A percentile compares a stretch with the other conserved stretches of the same genome.
Conservation (phyloP, 148 eudicot genomes). For the Nepenthes gracilis region DNA sequence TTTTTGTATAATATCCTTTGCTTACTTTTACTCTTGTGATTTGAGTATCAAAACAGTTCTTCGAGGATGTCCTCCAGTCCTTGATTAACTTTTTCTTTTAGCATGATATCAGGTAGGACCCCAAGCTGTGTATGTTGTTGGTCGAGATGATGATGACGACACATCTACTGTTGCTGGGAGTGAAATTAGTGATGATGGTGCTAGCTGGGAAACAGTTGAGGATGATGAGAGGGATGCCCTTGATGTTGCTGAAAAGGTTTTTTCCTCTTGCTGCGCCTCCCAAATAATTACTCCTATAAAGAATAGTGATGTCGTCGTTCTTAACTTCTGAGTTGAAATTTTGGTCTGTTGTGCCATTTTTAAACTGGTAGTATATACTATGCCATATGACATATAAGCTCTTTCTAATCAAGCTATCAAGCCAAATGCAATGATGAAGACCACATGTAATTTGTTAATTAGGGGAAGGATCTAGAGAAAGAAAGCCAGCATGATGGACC, state of each 20-base stretch:
- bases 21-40: not conserved
- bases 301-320: too few relatives aligned
- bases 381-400: too few relatives aligned
- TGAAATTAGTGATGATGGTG: conserved; percentile 75
- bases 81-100: conserved; percentile 18
- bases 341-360: too few relatives aligned
- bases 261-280: not conserved
- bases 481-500: too few relatives aligned
- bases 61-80: conserved; percentile 3
- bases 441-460: too few relatives aligned
- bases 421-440: too few relatives aligned
- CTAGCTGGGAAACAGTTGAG: conserved; percentile 98
- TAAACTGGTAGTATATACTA: too few relatives aligned
- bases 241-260: conserved; percentile 44
- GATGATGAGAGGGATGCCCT: conserved; percentile 60
- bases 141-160: conserved; percentile 88
- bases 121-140: conserved; percentile 98
- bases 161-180: conserved; percentile 76
- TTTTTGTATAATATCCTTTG: not conserved
- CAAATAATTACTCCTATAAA: not conserved
- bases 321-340: too few relatives aligned
- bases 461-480: too few relatives aligned
- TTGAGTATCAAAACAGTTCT: not conserved
- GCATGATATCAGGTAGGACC: conserved; percentile 82
- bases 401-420: too few relatives aligned